A percentile compares a stretch with the other conserved stretches of the same genome.
phyloP scores from a whole-genome alignment of 495 filamentous ascomycete species.

The Cenococcum geophilum region DNA sequence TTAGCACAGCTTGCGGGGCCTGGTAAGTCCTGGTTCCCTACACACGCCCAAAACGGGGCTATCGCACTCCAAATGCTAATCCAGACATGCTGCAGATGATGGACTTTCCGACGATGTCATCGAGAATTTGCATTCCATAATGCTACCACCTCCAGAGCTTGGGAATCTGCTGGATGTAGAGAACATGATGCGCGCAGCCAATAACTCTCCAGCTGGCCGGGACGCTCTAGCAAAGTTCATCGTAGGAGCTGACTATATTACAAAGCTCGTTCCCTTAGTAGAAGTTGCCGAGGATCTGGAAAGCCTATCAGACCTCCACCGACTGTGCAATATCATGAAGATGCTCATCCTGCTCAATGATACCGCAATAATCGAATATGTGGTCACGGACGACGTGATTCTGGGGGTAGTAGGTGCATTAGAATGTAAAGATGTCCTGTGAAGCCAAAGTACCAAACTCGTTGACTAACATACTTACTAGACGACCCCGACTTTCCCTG shows the following conservation, averaged over 20 bases:
- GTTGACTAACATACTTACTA: slow-evolving; percentile 31
- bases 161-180: slow-evolving; percentile 78
- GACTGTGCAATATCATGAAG: slow-evolving; percentile 97
- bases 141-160: slow-evolving; percentile 71
- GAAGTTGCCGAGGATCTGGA: slow-evolving; percentile 85
- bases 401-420: slow-evolving; percentile 91
- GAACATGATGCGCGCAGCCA: slow-evolving; percentile 67
- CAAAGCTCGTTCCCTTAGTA: slow-evolving; percentile 79
- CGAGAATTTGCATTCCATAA: slow-evolving; percentile 61
- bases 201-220: slow-evolving; percentile 65
- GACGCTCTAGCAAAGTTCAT: slow-evolving; percentile 88
- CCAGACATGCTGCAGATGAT: slow-evolving; percentile 55
- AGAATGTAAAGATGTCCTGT: slow-evolving; percentile 55
- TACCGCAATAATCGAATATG: slow-evolving; percentile 83
- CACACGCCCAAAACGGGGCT: neutral
- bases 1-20: slow-evolving; percentile 34
- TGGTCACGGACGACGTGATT: slow-evolving; percentile 82
- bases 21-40: slow-evolving; percentile 12
- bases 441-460: no score
- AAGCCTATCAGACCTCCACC: slow-evolving; percentile 75
- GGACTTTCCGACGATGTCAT: slow-evolving; percentile 81
- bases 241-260: slow-evolving; percentile 76
- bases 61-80: slow-evolving; percentile 6
- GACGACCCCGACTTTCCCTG: slow-evolving; percentile 98
- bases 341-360: slow-evolving; percentile 90